Evolutionary conservation across 805 yeast species (phyloP).

Genomic region (Schwanniomyces pseudopolymorphus): DNA sequence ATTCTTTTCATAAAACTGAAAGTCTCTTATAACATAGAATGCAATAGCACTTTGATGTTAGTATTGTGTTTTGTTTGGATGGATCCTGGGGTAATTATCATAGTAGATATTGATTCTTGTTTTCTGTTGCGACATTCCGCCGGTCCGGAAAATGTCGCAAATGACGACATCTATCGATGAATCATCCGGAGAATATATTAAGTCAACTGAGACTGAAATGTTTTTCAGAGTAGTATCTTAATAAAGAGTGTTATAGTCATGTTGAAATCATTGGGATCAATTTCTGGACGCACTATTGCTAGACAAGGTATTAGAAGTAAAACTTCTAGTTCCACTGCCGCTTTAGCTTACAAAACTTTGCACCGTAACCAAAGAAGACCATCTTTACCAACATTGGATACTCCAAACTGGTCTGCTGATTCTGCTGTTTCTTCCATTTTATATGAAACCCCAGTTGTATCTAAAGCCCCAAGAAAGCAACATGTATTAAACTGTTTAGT

Average conservation of each 20-base stretch:
- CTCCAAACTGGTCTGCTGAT: constrained; percentile 94
- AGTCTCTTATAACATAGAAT: too few relatives aligned
- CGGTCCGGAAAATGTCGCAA: constrained; percentile 4
- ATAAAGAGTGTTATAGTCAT: not conserved
- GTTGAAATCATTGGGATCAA: constrained; percentile 1
- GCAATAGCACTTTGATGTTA: too few relatives aligned
- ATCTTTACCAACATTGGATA: constrained; percentile 86
- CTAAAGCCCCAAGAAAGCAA: constrained; percentile 63
- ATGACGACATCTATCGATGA: constrained; percentile 1
- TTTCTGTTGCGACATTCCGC: constrained; percentile 1
- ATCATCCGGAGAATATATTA: not conserved
- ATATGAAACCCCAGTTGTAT: constrained; percentile 81
- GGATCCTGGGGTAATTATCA: too few relatives aligned
- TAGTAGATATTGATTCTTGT: too few relatives aligned
- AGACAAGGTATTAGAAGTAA: constrained; percentile 15
- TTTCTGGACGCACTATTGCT: constrained; percentile 4
- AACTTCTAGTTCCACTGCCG: constrained; percentile 76
- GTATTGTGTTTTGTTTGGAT: too few relatives aligned
- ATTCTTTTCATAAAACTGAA: too few relatives aligned
- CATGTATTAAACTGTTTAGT: constrained; percentile 96
- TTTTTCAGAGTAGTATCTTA: not conserved
- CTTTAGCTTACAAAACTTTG: constrained; percentile 88
- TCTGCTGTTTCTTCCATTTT: constrained; percentile 94
- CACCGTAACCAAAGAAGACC: constrained; percentile 88
- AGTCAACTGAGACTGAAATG: not conserved